Base-by-base conservation (phyloP, 257 asterid species). In the Striga asiatica region DNA sequence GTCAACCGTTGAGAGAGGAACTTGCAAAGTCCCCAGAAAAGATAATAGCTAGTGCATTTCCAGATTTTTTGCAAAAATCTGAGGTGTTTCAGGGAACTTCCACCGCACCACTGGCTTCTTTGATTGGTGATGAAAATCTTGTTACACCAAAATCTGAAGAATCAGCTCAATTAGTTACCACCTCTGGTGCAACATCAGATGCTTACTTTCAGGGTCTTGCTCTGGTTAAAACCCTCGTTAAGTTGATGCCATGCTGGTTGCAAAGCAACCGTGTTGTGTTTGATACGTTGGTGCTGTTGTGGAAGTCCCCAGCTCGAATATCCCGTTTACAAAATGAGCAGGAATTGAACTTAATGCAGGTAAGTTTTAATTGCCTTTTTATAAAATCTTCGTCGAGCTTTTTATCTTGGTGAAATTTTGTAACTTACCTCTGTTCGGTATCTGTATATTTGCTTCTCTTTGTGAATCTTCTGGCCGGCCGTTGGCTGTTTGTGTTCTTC, bases 181-280 rank as follows among this genome's bases (percentile, higher is more conserved):
- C 71, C 34, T 66, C 80, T 25, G 61, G 70, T 52, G 80, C 80
- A 71, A 55, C 86, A 25, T 73, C 81, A 50, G 95, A 92, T 74
- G 93, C 99, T 66, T 82, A 88, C 74, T 88, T 92, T 75, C 97
- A 92, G 77, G 97, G 99, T 58, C 97, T 92, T 73, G 91, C 88
- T 60, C 73, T 92, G 54, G 79, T 92, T 38, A 92, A 92, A 77
- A 81, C 94, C 56, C 81, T 92, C 65, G 99, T 85, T 50, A 92
- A 92, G 68, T 68, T 92, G 83, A 88, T 92, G 91, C 97, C 99
- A 71, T 76, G 88, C 64, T 92, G 99, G 99, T 66, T 92, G 76
- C 95, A 84, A 74, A 92, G 83, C 77, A 85, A 88, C 62, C 89
- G 88, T 53, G 66, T 73, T 19, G 71, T 92, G 50, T 92, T 92